Evolutionary conservation across 495 filamentous ascomycete genomes (phyloP).

Genomic region (Penicillium taxi): DNA sequence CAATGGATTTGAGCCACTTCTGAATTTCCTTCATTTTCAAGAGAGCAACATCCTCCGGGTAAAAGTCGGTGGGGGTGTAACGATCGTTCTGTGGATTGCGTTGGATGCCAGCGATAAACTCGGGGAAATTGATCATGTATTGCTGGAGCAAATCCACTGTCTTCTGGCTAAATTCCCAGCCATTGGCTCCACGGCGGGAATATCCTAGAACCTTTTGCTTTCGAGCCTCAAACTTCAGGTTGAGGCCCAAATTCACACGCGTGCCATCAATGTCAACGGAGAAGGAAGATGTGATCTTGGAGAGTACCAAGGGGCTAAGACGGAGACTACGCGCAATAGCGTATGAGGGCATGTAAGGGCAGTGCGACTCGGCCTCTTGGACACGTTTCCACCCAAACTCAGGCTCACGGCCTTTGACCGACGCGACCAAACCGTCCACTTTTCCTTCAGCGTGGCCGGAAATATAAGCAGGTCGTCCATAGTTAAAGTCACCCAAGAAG

Average conservation of each 20-base stretch:
- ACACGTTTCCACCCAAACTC: conserved; percentile 76
- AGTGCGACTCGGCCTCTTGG: conserved; percentile 52
- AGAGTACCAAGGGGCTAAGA: conserved; percentile 79
- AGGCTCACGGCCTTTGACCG: conserved; percentile 58
- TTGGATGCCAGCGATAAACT: conserved; percentile 84
- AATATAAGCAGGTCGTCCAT: conserved; percentile 82
- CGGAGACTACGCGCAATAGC: conserved; percentile 71
- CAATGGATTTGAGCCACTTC: conserved; percentile 81
- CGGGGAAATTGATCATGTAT: conserved; percentile 91
- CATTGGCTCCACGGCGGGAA: conserved; percentile 70
- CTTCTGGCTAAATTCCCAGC: conserved; percentile 92
- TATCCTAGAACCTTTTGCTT: conserved; percentile 96
- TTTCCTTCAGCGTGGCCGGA: conserved; percentile 64
- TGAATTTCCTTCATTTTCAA: conserved; percentile 71
- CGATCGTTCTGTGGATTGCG: conserved; percentile 63
- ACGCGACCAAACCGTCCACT: conserved; percentile 66
- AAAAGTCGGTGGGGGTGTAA: conserved; percentile 82
- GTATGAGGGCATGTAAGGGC: conserved; percentile 77
- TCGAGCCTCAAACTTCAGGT: conserved; percentile 91
- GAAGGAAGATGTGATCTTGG: conserved; percentile 93
- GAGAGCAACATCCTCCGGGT: conserved; percentile 56
- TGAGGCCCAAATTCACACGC: conserved; percentile 83
- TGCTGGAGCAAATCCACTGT: conserved; percentile 70
- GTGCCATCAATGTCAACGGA: conserved; percentile 69
- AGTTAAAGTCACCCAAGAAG: conserved; percentile 93